A percentile compares a stretch with the other conserved stretches of the same genome.
Evolutionary conservation across 2,329 filamentous ascomycete genomes (phyloP).

Genomic region (Calonectria pseudoreteaudii): DNA sequence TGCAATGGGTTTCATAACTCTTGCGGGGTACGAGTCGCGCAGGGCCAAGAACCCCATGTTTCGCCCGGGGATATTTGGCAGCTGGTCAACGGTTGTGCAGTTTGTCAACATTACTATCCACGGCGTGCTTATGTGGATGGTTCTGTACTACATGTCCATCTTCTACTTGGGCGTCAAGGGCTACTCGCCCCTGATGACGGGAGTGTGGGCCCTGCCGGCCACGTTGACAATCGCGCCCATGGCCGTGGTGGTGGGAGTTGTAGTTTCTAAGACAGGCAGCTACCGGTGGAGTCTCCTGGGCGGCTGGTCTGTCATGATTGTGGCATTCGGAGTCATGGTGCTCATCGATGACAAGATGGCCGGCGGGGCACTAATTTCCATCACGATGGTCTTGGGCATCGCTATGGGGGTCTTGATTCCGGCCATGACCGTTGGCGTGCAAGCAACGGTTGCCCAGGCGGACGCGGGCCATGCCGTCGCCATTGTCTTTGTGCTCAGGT

Average conservation of each 20-base stretch:
- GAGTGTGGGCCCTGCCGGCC: conserved; percentile 67
- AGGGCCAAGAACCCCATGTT: conserved; percentile 38
- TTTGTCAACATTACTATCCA: conserved; percentile 38
- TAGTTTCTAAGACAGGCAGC: conserved; percentile 65
- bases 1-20: conserved; percentile 54
- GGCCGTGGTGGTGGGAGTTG: conserved; percentile 65
- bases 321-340: conserved; percentile 68
- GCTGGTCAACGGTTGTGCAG: conserved; percentile 34
- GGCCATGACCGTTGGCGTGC: conserved; percentile 71
- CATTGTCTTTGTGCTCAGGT: conserved; percentile 42
- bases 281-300: conserved; percentile 72
- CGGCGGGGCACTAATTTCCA: conserved; percentile 67
- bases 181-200: conserved; percentile 37
- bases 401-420: conserved; percentile 76
- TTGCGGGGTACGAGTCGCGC: conserved; percentile 35
- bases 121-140: conserved; percentile 44
- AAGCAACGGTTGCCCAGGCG: conserved; percentile 57
- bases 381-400: conserved; percentile 70
- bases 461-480: conserved; percentile 40
- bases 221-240: conserved; percentile 73
- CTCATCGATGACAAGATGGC: conserved; percentile 61
- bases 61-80: conserved; percentile 34
- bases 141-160: conserved; percentile 44
- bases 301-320: conserved; percentile 70
- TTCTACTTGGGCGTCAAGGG: conserved; percentile 41